phyloP scores from a whole-genome alignment of 129 eudicot genomes.

The Glebionis coronaria region DNA sequence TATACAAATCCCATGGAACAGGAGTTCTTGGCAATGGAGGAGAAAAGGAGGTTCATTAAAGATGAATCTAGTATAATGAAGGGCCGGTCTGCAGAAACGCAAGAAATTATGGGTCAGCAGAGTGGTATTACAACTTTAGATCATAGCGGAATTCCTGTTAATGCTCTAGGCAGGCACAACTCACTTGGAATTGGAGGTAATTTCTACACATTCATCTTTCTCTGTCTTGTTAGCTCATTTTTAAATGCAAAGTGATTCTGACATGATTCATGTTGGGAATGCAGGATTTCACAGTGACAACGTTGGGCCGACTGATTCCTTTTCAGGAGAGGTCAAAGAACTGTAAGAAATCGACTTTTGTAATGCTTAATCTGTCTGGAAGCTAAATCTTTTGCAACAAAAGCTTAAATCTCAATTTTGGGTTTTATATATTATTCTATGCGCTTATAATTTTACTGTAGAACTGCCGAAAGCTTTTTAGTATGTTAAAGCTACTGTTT shows the following conservation, averaged over 20 bases:
- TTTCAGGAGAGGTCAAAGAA: constrained; percentile 45
- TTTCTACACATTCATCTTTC: background rate
- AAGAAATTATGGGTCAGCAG: constrained; percentile 41
- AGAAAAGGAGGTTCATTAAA: background rate
- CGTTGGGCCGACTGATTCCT: constrained; percentile 37
- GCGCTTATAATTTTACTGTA: background rate
- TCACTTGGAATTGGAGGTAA: constrained; percentile 1
- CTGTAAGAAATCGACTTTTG: constrained; percentile 36
- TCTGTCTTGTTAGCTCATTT: background rate
- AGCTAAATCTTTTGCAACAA: too few species aligned
- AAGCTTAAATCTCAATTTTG: too few species aligned
- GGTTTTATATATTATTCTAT: background rate
- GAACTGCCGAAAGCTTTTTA: too few species aligned
- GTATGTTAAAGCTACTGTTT: too few species aligned
- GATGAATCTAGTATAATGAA: constrained; percentile 4
- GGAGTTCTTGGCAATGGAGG: too few species aligned
- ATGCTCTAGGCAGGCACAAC: too few species aligned
- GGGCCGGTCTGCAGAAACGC: constrained; percentile 35
- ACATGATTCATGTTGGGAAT: constrained; percentile 39
- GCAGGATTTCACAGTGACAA: constrained; percentile 42
- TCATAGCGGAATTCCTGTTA: too few species aligned
- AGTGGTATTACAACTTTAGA: constrained; percentile 16
- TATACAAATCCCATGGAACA: constrained; percentile 13
- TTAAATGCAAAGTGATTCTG: constrained; percentile 2
- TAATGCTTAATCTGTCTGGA: background rate